Base-by-base conservation (phyloP, 176 grass and related monocot genomes). In the Raddia guianensis region DNA sequence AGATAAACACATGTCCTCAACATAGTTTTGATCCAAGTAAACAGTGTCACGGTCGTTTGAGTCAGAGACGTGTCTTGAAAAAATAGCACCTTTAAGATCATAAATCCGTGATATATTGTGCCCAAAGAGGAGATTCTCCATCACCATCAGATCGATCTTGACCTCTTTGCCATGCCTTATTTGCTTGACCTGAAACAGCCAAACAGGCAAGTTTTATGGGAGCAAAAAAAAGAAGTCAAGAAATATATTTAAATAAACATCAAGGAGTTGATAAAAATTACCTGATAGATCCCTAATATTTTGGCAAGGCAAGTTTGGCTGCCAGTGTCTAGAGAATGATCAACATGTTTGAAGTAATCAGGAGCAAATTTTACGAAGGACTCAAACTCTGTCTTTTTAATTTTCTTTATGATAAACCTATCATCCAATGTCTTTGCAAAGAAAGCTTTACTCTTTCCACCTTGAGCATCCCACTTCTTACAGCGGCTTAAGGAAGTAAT, bases 101-200 rank as follows among this genome's bases (percentile, higher is more conserved):
- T 95, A 98, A 58, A 81, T 87, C 54, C 88, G 88, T 69, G 88
- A 91, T 73, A 98, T 70, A 68, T 87, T 90, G 73, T 84, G 90
- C 37, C 96, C 96, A 73, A 91, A 99, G 18, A 95, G 89, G 89
- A 95, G 90, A 63, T 99, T 99, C 87, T 99, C 96, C 96, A 99
- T 99, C 84, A 99, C 96, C 96, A 99, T 90, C 66, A 99, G 66
- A 81, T 95, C 96, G 6, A 86, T 91, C 82, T 86, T 95, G 52
- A 86, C 73, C 72, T 95, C 96, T 81, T 91, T 98, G 49, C 92
- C 92, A 84, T 90, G 70, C 86, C 84, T 93, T 58, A 68, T 80
- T 86, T 93, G 84, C 42, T 90, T 90, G 55, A 97, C 87, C 91
- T 94, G 84, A 76, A 76, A 73, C 11, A 63, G 8, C 21, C 15